Conservation (phyloP, 148 eudicot species). For the Mesembryanthemum crystallinum region DNA sequence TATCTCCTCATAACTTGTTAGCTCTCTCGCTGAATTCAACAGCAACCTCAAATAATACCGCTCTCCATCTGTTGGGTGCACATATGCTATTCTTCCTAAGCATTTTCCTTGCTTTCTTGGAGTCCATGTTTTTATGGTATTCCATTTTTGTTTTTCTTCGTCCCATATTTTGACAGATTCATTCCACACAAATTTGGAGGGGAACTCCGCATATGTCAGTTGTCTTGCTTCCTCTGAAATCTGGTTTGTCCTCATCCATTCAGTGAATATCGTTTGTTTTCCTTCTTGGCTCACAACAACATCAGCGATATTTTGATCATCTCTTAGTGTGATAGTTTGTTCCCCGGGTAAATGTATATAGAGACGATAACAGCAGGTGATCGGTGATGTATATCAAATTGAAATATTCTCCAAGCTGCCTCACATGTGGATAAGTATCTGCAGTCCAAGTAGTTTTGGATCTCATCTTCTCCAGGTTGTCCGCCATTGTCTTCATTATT, state of each 20-base stretch:
- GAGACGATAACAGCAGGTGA: neutral
- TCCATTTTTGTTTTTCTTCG: neutral
- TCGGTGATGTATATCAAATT: neutral
- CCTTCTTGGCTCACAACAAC: neutral
- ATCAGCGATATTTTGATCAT: neutral
- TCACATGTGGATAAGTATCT: neutral
- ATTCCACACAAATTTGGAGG: slow-evolving; percentile 7
- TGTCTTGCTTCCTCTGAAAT: neutral
- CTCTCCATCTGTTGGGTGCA: neutral
- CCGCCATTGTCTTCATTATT: neutral
- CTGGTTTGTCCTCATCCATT: slow-evolving; percentile 14
- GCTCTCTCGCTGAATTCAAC: neutral
- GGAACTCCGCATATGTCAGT: slow-evolving; percentile 12
- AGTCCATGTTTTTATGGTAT: neutral
- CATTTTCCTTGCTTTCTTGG: neutral
- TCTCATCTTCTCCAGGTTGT: neutral
- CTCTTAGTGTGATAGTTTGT: neutral
- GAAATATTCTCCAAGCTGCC: neutral
- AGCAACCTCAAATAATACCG: neutral
- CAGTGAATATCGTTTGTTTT: neutral
- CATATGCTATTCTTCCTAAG: neutral
- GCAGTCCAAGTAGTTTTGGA: neutral
- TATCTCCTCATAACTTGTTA: neutral
- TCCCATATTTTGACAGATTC: neutral
- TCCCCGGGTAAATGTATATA: neutral